Base-by-base conservation (phyloP, 2,329 filamentous ascomycete species). In the Penicillium sp. region DNA sequence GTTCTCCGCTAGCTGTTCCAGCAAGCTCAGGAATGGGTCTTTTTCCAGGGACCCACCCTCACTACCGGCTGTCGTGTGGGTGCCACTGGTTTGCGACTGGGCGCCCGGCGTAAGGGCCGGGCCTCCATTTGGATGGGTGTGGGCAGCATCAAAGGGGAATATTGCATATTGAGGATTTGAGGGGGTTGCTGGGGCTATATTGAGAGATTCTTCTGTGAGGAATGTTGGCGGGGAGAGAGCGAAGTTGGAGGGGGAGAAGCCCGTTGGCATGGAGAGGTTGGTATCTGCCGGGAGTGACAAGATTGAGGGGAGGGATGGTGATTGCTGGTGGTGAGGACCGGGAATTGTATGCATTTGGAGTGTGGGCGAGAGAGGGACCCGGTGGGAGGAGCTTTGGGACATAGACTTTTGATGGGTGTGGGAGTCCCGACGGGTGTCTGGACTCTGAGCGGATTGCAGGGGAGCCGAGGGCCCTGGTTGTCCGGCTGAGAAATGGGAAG, bases 1-100 rank as follows among this genome's bases (percentile, higher is more conserved):
- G 61, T 89, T 90, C 68, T 93, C 88, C 0, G 88, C 88, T 50
- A 93, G 76, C 70, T 93, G 88, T 66, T 93, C 88, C 30, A 93
- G 72, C 35, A 93, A 71, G 53, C 81, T 87, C 34, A 93, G 69
- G 63, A 95, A 93, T 0, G 88, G 88, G 63, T 93, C 89, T 59
- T 88, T 90, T 57, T 92, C 88, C 16, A 84, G 79, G 2, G 73
- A 79, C 9, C 53, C 60, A 1, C 52, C 37, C 9, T 57, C 62
- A 27, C 59, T 58, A 3, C 58, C 54, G 8, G 52, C 75, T 76
- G 53, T 76, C 75, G 51, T 70, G 61, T 57, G 69, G 57, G 51
- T 68, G 53, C 58, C 69, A 54, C 64, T 68, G 51, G 53, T 61
- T 67, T 59, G 76, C 66, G 51, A 76, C 72, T 67, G 72, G 44